phyloP scores from a whole-genome alignment of 805 yeast species.

The Starmera pachycereana region DNA sequence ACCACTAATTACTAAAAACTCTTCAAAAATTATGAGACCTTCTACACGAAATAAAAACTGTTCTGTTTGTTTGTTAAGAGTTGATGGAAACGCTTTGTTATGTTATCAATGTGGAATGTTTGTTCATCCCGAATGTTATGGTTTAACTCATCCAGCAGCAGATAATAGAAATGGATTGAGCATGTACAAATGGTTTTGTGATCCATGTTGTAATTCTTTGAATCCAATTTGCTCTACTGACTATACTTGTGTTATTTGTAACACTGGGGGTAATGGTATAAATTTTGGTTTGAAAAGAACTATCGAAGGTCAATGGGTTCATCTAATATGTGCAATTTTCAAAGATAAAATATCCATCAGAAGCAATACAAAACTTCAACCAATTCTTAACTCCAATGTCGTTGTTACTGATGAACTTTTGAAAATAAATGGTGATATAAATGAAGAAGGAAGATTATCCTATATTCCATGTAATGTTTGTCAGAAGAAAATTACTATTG shows the following conservation, averaged over 20 bases:
- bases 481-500: constrained; percentile 44
- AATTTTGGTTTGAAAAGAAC: constrained; percentile 64
- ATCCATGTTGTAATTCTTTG: constrained; percentile 61
- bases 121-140: constrained; percentile 68
- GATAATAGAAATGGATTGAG: constrained; percentile 7
- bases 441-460: constrained; percentile 35
- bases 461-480: constrained; percentile 40
- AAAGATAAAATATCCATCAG: constrained; percentile 35
- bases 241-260: constrained; percentile 61
- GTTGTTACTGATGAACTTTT: constrained; percentile 10
- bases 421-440: constrained; percentile 2
- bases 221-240: constrained; percentile 47
- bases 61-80: constrained; percentile 43
- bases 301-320: constrained; percentile 63
- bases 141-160: constrained; percentile 22
- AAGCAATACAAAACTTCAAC: constrained; percentile 32
- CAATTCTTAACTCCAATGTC: constrained; percentile 29
- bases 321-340: constrained; percentile 60
- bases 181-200: constrained; percentile 64
- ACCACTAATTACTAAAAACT: constrained; percentile 9
- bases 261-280: constrained; percentile 11
- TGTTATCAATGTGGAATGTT: constrained; percentile 61
- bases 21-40: not conserved
- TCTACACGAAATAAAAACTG: constrained; percentile 28
- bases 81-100: constrained; percentile 28